Base-by-base conservation (phyloP, 2,329 filamentous ascomycete genomes). In the Scleromitrula shiraiana region DNA sequence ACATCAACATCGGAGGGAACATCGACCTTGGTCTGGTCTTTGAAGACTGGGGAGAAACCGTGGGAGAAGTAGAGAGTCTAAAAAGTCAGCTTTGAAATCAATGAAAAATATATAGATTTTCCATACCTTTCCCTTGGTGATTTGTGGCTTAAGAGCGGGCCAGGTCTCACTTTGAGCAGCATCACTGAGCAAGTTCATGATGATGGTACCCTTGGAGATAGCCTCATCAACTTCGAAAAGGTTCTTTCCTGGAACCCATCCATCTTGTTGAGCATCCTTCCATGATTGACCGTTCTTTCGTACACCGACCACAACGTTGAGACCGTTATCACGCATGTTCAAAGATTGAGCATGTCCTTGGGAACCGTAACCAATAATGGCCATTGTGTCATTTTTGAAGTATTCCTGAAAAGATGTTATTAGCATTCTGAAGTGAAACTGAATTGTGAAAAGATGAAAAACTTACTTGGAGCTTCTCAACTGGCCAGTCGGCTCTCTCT, bases 1-100 rank as follows among this genome's bases (percentile, higher is more conserved):
- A 98, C 93, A 71, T 98, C 93, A 68, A 98, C 86, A 75, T 97
- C 86, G 60, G 70, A 80, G 73, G 93, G 93, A 56, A 96, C 88
- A 56, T 98, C 93, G 68, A 98, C 93, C 74, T 96, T 95, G 80
- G 93, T 98, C 68, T 93, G 83, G 71, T 95, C 85, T 80, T 96
- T 96, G 88, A 98, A 98, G 73, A 98, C 90, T 68, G 93, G 93
- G 56, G 93, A 97, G 87, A 98, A 98, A 67, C 93, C 93, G 82
- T 98, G 93, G 62, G 93, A 97, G 82, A 98, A 98, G 85, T 98
- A 98, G 63, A 98, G 88, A 53, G 93, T 98, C 91, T 93, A 57
- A 10, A 35, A 42, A 27, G 29, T 53, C 43, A 61, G 57, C 46
- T 50, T 53, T 40, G n/a, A 30, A 22, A 14, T 15, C 22, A 23